Conservation (phyloP, 2,329 filamentous ascomycete genomes). For the Zasmidium cellare region DNA sequence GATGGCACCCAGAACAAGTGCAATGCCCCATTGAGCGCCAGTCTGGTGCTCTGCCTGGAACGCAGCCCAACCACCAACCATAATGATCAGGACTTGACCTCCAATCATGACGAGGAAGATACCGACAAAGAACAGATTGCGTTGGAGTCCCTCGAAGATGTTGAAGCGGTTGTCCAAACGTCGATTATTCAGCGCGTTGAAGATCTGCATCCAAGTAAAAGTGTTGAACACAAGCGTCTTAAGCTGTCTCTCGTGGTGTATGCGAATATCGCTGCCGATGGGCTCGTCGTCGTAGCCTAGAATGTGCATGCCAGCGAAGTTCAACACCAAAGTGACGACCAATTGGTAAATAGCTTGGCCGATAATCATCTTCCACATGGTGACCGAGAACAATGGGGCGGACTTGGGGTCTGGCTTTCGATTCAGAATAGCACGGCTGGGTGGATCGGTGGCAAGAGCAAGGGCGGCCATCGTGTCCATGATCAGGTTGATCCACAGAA, state of each 20-base stretch:
- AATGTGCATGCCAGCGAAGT: slow-evolving; percentile 68
- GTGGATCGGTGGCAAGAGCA: slow-evolving; percentile 87
- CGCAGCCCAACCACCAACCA: slow-evolving; percentile 71
- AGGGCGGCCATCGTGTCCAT: slow-evolving; percentile 95
- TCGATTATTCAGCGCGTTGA: slow-evolving; percentile 97
- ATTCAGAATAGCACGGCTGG: slow-evolving; percentile 75
- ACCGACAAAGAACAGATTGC: slow-evolving; percentile 84
- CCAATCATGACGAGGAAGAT: slow-evolving; percentile 88
- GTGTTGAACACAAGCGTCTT: slow-evolving; percentile 92
- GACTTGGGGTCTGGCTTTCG: slow-evolving; percentile 76
- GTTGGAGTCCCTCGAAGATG: slow-evolving; percentile 83
- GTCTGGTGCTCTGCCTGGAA: slow-evolving; percentile 74
- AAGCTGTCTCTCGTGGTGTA: slow-evolving; percentile 54
- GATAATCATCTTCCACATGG: slow-evolving; percentile 99
- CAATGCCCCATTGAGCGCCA: slow-evolving; percentile 81
- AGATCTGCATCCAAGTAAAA: slow-evolving; percentile 99
- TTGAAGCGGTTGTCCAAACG: slow-evolving; percentile 94
- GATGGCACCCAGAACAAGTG: slow-evolving; percentile 77
- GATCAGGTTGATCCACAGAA: slow-evolving; percentile 95
- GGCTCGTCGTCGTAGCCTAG: slow-evolving; percentile 53
- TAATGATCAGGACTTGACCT: slow-evolving; percentile 86
- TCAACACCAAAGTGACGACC: slow-evolving; percentile 73
- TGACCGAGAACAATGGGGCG: slow-evolving; percentile 75
- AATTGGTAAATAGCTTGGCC: slow-evolving; percentile 91
- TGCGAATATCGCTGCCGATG: slow-evolving; percentile 38